Conservation (phyloP, 768 basidiomycete genomes). For the Suillus bovinus region DNA sequence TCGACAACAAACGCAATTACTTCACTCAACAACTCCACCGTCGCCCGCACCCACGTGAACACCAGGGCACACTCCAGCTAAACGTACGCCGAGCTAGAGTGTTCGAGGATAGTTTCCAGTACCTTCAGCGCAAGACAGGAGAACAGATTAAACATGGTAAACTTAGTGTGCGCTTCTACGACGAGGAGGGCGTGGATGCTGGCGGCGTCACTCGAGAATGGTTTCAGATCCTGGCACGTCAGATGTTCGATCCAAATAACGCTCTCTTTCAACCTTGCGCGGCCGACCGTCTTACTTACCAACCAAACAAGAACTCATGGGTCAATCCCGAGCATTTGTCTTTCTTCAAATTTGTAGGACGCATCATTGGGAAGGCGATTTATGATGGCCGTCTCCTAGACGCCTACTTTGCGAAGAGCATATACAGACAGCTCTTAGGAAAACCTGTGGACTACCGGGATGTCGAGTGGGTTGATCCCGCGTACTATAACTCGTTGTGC, state of each 20-base stretch:
- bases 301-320: slow-evolving; percentile 91
- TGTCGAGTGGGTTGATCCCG: slow-evolving; percentile 97
- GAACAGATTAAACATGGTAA: slow-evolving; percentile 99
- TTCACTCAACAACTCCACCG: slow-evolving; percentile 91
- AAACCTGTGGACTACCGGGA: slow-evolving; percentile 95
- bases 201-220: slow-evolving; percentile 98
- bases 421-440: slow-evolving; percentile 93
- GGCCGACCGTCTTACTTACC: slow-evolving; percentile 92
- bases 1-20: slow-evolving; percentile 99
- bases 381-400: slow-evolving; percentile 95
- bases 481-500: slow-evolving; percentile 96
- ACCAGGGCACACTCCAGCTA: slow-evolving; percentile 80
- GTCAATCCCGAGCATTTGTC: slow-evolving; percentile 95
- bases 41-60: slow-evolving; percentile 76
- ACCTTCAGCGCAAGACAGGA: slow-evolving; percentile 84
- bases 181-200: slow-evolving; percentile 98
- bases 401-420: slow-evolving; percentile 95
- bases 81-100: slow-evolving; percentile 90
- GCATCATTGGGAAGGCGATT: slow-evolving; percentile 96
- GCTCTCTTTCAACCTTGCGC: slow-evolving; percentile 98
- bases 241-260: slow-evolving; percentile 99
- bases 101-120: slow-evolving; percentile 97
- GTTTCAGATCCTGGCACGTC: slow-evolving; percentile 96
- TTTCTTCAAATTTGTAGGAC: slow-evolving; percentile 99
- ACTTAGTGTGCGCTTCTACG: slow-evolving; percentile 92